phyloP scores from a whole-genome alignment of 2,329 filamentous ascomycete species.

The Fusarium temperatum region DNA sequence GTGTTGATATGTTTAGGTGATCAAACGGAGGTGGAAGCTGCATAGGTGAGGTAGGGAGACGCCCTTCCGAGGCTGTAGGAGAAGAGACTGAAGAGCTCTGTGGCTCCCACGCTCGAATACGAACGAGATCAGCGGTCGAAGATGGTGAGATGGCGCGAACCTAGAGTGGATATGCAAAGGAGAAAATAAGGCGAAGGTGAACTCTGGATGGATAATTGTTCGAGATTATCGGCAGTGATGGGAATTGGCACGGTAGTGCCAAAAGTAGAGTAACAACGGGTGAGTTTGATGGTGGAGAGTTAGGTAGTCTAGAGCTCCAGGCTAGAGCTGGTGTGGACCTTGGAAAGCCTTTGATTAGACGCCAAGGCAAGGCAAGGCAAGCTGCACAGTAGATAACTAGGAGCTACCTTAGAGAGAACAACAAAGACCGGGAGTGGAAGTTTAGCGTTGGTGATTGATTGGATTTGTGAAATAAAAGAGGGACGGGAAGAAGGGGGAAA shows the following conservation, averaged over 20 bases:
- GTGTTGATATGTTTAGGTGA: slow-evolving; percentile 49
- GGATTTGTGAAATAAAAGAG: neutral
- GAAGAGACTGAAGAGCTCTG: slow-evolving; percentile 29
- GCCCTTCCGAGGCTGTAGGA: slow-evolving; percentile 32
- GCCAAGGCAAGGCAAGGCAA: slow-evolving; percentile 16
- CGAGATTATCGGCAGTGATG: slow-evolving; percentile 31
- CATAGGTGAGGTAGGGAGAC: slow-evolving; percentile 41
- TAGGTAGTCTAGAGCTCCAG: slow-evolving; percentile 31
- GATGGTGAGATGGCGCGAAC: neutral
- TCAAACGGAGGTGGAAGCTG: slow-evolving; percentile 41
- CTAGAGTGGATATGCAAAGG: slow-evolving; percentile 1
- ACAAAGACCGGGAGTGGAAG: neutral
- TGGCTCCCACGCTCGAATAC: slow-evolving; percentile 26
- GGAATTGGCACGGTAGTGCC: slow-evolving; percentile 23
- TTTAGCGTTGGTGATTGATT: neutral
- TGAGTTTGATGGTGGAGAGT: slow-evolving; percentile 41
- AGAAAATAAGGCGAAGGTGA: slow-evolving; percentile 12
- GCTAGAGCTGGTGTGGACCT: slow-evolving; percentile 45
- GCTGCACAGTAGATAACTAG: neutral
- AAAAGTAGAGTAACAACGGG: slow-evolving; percentile 34
- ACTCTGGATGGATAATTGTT: slow-evolving; percentile 24
- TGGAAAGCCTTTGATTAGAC: slow-evolving; percentile 24
- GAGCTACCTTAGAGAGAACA: slow-evolving; percentile 3
- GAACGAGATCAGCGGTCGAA: slow-evolving; percentile 2
- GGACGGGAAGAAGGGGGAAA: neutral